Conservation (phyloP, 768 basidiomycete species). For the Auriscalpium microsporum region DNA sequence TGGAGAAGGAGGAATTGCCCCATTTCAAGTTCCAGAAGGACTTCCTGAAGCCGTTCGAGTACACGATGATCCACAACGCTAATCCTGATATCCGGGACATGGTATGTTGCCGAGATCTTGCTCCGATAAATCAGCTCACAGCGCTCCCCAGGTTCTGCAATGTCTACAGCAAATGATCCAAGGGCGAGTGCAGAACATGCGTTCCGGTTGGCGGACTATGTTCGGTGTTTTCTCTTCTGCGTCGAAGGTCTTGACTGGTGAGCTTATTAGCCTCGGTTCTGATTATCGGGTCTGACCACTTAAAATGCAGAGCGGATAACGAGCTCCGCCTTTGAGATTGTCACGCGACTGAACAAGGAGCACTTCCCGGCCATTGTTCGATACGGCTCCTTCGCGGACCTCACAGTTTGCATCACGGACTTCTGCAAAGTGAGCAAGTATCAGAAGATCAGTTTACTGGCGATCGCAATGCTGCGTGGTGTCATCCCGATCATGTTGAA, state of each 20-base stretch:
- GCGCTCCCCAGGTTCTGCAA: constrained; percentile 67
- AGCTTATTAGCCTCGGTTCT: constrained; percentile 13
- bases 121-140: not conserved
- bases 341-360: constrained; percentile 81
- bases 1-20: constrained; percentile 95
- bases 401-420: constrained; percentile 96
- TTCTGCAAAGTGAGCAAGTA: constrained; percentile 99
- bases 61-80: constrained; percentile 94
- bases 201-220: constrained; percentile 99
- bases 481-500: constrained; percentile 88
- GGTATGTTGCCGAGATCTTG: constrained; percentile 35
- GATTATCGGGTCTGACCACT: constrained; percentile 2
- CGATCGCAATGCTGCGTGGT: constrained; percentile 93
- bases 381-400: constrained; percentile 90
- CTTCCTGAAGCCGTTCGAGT: constrained; percentile 95
- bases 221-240: constrained; percentile 97
- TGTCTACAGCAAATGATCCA: constrained; percentile 99
- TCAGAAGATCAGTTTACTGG: constrained; percentile 93
- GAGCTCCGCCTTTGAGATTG: constrained; percentile 92
- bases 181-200: constrained; percentile 86
- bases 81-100: constrained; percentile 96
- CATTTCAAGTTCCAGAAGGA: constrained; percentile 99
- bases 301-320: constrained; percentile 70
- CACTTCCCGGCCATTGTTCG: constrained; percentile 88
- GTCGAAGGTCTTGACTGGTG: constrained; percentile 84